Evolutionary conservation across 805 yeast genomes (phyloP).

Genomic region (Kregervanrija delftensis): DNA sequence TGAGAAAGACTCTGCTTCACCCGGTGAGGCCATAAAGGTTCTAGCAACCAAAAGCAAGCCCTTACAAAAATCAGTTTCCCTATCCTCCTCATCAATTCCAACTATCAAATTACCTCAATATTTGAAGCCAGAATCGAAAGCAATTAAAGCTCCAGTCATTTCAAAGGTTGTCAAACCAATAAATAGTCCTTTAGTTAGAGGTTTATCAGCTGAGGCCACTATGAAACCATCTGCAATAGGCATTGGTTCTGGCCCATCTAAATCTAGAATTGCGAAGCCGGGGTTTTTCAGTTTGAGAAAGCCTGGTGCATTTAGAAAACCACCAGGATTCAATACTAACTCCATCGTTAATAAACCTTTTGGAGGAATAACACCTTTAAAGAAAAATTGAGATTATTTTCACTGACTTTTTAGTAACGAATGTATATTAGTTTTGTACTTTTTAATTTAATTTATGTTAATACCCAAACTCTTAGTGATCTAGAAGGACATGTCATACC

Average conservation of each 20-base stretch:
- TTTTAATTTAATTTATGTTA: too few relatives aligned
- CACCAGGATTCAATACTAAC: slow-evolving; percentile 15
- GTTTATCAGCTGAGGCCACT: not conserved
- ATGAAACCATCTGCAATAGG: slow-evolving; percentile 10
- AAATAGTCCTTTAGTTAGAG: not conserved
- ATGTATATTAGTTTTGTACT: too few relatives aligned
- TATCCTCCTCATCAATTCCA: slow-evolving; percentile 11
- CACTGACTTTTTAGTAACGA: too few relatives aligned
- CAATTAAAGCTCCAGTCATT: slow-evolving; percentile 3
- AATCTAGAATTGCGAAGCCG: slow-evolving; percentile 1
- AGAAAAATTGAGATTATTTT: too few relatives aligned
- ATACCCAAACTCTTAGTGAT: too few relatives aligned
- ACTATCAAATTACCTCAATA: slow-evolving; percentile 26
- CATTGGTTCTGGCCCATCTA: not conserved
- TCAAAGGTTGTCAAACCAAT: slow-evolving; percentile 6
- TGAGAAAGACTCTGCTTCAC: not conserved
- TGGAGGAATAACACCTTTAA: too few relatives aligned
- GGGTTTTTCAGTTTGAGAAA: slow-evolving; percentile 15
- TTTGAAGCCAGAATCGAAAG: slow-evolving; percentile 19
- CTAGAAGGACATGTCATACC: too few relatives aligned
- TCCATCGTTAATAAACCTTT: too few relatives aligned
- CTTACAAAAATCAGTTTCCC: not conserved
- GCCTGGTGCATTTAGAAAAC: slow-evolving; percentile 29
- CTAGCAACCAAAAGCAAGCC: slow-evolving; percentile 4
- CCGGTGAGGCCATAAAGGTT: not conserved